These are phyloP conservation scores for Eutypa lata DNA, from an alignment of 2,329 filamentous ascomycete genomes.

Conservation along the genomic window DNA sequence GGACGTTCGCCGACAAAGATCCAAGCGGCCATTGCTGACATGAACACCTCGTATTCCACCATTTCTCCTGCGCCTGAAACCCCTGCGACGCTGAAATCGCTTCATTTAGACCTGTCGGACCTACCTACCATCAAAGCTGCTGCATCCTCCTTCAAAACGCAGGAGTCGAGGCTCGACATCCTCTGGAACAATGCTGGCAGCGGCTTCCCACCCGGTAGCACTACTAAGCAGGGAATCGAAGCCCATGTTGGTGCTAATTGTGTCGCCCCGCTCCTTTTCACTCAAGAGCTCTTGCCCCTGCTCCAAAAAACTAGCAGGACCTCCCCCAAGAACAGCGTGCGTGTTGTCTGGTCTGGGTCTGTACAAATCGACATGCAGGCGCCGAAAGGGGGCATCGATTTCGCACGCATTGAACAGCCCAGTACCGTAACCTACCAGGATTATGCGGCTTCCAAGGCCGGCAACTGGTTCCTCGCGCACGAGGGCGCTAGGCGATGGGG, in stretches of 20 bases:
- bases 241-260: conserved; percentile 2
- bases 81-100: background rate
- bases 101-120: background rate
- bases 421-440: no score
- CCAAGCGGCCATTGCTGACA: background rate
- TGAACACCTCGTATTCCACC: no score
- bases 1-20: conserved; percentile 2
- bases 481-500: no score
- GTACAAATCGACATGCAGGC: no score
- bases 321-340: no score
- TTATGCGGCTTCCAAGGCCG: no score
- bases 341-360: no score
- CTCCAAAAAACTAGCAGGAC: background rate
- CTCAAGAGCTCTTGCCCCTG: conserved; percentile 1
- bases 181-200: background rate
- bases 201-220: background rate
- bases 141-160: background rate
- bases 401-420: no score
- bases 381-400: no score
- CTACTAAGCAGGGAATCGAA: background rate
- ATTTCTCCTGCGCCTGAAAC: background rate
- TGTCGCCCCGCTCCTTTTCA: conserved; percentile 6
- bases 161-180: background rate
- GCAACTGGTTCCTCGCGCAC: no score
- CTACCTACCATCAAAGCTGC: background rate